Evolutionary conservation across 2,329 filamentous ascomycete species (phyloP).

Genomic region (Monilinia polystroma): DNA sequence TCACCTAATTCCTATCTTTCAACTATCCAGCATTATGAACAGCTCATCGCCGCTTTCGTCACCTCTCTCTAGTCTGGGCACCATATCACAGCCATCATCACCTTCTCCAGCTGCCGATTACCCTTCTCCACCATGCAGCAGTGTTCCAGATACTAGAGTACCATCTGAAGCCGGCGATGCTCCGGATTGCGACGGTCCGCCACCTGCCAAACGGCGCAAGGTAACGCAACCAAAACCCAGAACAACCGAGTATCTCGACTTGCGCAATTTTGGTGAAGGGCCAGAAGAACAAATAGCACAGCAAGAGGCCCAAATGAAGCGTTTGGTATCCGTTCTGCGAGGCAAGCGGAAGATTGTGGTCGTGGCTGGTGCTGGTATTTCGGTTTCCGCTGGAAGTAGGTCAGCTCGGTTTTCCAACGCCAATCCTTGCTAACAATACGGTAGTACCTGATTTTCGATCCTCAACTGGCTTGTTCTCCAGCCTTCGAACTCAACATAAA

Average conservation of each 20-base stretch:
- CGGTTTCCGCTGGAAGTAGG: slow-evolving; percentile 88
- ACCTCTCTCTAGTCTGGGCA: slow-evolving; percentile 40
- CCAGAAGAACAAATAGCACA: slow-evolving; percentile 47
- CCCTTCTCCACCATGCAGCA: slow-evolving; percentile 37
- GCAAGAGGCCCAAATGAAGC: slow-evolving; percentile 63
- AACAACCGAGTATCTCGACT: slow-evolving; percentile 78
- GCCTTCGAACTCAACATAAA: slow-evolving; percentile 81
- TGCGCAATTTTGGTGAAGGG: slow-evolving; percentile 54
- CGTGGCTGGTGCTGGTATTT: slow-evolving; percentile 94
- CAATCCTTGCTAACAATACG: slow-evolving; percentile 27
- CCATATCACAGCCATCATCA: slow-evolving; percentile 39
- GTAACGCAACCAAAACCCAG: slow-evolving; percentile 64
- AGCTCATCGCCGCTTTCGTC: slow-evolving; percentile 38
- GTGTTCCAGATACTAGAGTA: slow-evolving; percentile 33
- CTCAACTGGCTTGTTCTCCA: slow-evolving; percentile 82
- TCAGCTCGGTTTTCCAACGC: slow-evolving; percentile 38
- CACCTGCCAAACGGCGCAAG: slow-evolving; percentile 74
- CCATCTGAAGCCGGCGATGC: slow-evolving; percentile 30
- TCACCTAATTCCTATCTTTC: slow-evolving; percentile 1
- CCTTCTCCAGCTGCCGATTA: slow-evolving; percentile 36
- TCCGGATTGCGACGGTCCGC: slow-evolving; percentile 53
- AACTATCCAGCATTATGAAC: slow-evolving; percentile 15
- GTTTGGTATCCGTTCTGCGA: slow-evolving; percentile 71
- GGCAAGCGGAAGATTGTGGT: slow-evolving; percentile 97
- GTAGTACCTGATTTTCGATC: slow-evolving; percentile 94